These are phyloP conservation scores for Dothiorella sarmentorum DNA, from an alignment of 2,329 filamentous ascomycete genomes.

Conservation along the genomic window DNA sequence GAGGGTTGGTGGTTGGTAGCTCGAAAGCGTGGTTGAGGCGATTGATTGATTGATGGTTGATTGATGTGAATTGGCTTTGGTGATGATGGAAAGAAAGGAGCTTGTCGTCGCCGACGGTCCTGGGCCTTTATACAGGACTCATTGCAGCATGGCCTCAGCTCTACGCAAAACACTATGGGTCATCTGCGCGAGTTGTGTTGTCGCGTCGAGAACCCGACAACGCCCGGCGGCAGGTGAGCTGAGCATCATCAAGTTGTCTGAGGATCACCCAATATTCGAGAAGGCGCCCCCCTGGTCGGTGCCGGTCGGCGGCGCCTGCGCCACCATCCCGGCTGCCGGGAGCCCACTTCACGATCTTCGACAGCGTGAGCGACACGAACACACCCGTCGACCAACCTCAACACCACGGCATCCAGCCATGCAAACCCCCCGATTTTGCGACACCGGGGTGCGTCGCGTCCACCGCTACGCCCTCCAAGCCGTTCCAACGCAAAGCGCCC, in stretches of 20 bases:
- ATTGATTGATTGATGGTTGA: neutral
- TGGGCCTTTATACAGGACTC: neutral
- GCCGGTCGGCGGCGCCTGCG: neutral
- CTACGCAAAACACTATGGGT: neutral
- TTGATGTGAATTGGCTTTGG: neutral
- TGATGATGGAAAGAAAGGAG: neutral
- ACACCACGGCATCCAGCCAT: constrained; percentile 8
- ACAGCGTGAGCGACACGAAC: neutral
- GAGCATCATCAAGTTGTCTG: constrained; percentile 15
- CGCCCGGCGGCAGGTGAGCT: constrained; percentile 2
- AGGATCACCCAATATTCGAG: constrained; percentile 13
- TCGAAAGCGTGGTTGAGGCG: neutral
- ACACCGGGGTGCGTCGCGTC: neutral
- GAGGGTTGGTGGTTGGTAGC: neutral
- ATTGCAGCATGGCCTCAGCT: neutral
- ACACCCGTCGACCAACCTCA: neutral
- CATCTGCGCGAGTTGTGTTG: constrained; percentile 9
- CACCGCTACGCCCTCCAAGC: constrained; percentile 6
- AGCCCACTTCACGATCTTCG: constrained; percentile 5
- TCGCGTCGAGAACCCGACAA: constrained; percentile 1
- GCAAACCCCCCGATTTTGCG: neutral
- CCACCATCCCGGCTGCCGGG: constrained; percentile 11
- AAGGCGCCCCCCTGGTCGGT: neutral
- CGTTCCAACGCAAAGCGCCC: constrained; percentile 4
- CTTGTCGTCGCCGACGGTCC: neutral